A percentile compares a stretch with the other conserved stretches of the same genome.
Conservation (phyloP, 1,284 basidiomycete species). For the Hemileia vastatrix region DNA sequence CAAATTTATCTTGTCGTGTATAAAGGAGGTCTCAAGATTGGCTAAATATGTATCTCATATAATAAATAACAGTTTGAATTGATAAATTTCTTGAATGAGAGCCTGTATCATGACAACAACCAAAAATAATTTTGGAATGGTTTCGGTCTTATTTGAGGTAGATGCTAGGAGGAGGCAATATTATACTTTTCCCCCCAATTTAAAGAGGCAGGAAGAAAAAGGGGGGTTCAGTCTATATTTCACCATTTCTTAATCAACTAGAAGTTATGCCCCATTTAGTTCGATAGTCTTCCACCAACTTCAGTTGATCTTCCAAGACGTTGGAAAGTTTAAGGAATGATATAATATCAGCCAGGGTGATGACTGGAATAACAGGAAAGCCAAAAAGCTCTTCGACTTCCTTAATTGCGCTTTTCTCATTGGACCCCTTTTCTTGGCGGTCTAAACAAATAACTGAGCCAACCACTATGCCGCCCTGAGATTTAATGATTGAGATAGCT, state of each 20-base stretch:
- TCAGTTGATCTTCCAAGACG: constrained; percentile 56
- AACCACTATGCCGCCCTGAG: constrained; percentile 58
- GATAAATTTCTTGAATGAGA: too few species aligned
- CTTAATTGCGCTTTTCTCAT: constrained; percentile 60
- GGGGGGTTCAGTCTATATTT: too few species aligned
- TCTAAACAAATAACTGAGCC: constrained; percentile 88
- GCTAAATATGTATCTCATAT: too few species aligned
- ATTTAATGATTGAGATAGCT: constrained; percentile 62
- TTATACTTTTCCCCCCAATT: too few species aligned
- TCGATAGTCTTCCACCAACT: constrained; percentile 69
- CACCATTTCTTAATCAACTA: not conserved
- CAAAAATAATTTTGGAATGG: too few species aligned
- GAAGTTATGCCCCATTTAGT: constrained; percentile 58
- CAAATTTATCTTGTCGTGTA: too few species aligned
- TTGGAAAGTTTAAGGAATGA: constrained; percentile 64
- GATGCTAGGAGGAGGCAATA: too few species aligned
- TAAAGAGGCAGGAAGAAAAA: too few species aligned
- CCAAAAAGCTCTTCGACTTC: constrained; percentile 70
- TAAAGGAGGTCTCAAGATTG: too few species aligned
- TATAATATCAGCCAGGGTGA: constrained; percentile 75
- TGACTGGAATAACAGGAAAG: constrained; percentile 63
- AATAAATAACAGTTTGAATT: too few species aligned
- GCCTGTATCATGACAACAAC: too few species aligned
- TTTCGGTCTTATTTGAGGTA: too few species aligned
- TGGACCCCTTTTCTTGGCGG: constrained; percentile 70